Evolutionary conservation across 139 green algal genomes (phyloP).

Genomic region (Chlorella vulgaris): DNA sequence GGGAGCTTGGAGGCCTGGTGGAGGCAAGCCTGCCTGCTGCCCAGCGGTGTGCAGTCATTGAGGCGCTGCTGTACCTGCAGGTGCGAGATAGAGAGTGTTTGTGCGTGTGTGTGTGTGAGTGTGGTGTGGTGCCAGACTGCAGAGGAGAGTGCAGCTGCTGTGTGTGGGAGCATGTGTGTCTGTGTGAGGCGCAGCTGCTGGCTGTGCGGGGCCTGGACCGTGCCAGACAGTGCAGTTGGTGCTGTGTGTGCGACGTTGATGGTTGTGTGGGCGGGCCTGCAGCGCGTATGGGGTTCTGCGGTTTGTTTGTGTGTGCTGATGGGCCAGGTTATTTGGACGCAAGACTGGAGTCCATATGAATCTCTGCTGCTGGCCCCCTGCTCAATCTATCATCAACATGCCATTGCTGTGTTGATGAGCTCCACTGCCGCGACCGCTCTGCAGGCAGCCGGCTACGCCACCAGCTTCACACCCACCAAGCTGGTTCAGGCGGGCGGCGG

Average conservation of each 20-base stretch:
- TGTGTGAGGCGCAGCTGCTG: no score
- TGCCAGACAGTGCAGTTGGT: no score
- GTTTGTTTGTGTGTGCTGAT: no score
- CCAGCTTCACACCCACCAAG: constrained; percentile 41
- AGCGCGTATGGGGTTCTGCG: neutral
- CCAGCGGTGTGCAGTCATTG: constrained; percentile 51
- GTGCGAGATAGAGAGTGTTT: constrained; percentile 20
- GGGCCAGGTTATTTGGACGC: no score
- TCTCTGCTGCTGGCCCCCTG: no score
- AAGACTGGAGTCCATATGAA: no score
- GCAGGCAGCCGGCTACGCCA: constrained; percentile 42
- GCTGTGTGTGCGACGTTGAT: no score
- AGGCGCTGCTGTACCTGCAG: constrained; percentile 67
- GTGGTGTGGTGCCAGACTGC: neutral
- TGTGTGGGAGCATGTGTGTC: no score
- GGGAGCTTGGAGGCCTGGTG: constrained; percentile 32
- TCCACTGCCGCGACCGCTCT: neutral
- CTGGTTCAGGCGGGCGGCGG: constrained; percentile 23
- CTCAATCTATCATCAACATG: no score
- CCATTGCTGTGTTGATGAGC: neutral
- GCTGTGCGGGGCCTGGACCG: no score
- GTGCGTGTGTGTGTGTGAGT: neutral
- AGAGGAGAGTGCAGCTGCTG: no score
- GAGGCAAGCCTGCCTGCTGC: constrained; percentile 38
- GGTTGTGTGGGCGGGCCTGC: neutral